phyloP scores from a whole-genome alignment of 2,329 filamentous ascomycete genomes.

The Emericellopsis atlantica region DNA sequence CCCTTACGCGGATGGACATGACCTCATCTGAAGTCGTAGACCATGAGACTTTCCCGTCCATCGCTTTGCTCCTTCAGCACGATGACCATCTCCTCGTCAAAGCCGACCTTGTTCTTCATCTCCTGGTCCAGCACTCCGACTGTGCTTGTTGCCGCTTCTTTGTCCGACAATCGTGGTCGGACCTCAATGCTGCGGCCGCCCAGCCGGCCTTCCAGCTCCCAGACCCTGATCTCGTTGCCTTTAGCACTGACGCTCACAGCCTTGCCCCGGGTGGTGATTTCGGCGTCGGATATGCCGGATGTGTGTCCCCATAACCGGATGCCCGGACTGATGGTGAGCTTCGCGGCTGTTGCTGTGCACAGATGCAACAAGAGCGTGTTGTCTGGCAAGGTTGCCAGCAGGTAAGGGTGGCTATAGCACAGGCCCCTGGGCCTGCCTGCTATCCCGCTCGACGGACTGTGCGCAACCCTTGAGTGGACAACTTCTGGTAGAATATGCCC shows the following conservation, averaged over 20 bases:
- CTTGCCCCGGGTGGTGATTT: conserved; percentile 74
- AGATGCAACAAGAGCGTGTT: conserved; percentile 79
- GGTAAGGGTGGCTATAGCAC: conserved; percentile 70
- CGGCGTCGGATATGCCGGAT: conserved; percentile 73
- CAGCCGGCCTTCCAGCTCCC: conserved; percentile 71
- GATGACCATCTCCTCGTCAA: conserved; percentile 87
- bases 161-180: conserved; percentile 19
- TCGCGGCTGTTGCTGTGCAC: conserved; percentile 57
- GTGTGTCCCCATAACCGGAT: conserved; percentile 84
- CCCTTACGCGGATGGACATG: too few species aligned
- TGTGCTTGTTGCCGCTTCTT: conserved; percentile 1
- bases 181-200: conserved; percentile 41
- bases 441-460: conserved; percentile 18
- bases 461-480: conserved; percentile 22
- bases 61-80: conserved; percentile 59
- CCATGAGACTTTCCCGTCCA: conserved; percentile 61
- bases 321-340: conserved; percentile 58
- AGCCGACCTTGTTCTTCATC: conserved; percentile 59
- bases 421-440: conserved; percentile 43
- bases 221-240: conserved; percentile 73
- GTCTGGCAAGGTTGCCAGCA: conserved; percentile 72
- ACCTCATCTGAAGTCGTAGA: conserved; percentile 71
- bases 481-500: conserved; percentile 13
- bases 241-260: conserved; percentile 76
- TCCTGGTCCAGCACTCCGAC: conserved; percentile 14